Conservation (phyloP, 495 filamentous ascomycete species). For the Talaromyces adpressus region DNA sequence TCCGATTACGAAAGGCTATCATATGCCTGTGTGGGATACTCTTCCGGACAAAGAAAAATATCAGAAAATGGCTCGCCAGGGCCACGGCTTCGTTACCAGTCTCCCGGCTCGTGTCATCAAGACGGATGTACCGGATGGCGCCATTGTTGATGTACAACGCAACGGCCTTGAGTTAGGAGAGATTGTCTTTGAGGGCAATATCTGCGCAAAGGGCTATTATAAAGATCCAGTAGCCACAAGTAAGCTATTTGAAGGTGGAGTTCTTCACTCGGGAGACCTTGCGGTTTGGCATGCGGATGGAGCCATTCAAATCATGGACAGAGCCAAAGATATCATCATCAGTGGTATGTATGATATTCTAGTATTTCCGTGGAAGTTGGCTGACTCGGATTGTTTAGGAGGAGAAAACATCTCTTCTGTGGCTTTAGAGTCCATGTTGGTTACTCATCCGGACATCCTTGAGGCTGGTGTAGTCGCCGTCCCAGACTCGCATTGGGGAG, state of each 20-base stretch:
- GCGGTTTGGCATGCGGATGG: conserved; percentile 90
- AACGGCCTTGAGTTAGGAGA: conserved; percentile 91
- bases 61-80: conserved; percentile 80
- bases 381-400: conserved; percentile 38
- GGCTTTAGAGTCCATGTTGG: conserved; percentile 87
- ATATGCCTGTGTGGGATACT: conserved; percentile 71
- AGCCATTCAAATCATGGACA: conserved; percentile 83
- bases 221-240: conserved; percentile 82
- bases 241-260: conserved; percentile 84
- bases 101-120: conserved; percentile 79
- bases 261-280: conserved; percentile 81
- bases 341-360: conserved; percentile 54
- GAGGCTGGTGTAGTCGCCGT: conserved; percentile 91
- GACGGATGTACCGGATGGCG: conserved; percentile 58
- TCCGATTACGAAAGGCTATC: conserved; percentile 90
- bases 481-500: conserved; percentile 86
- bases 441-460: conserved; percentile 77
- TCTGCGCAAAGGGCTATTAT: conserved; percentile 86
- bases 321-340: conserved; percentile 97
- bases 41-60: conserved; percentile 69
- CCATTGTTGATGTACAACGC: conserved; percentile 65
- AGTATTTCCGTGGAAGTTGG: neutral
- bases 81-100: conserved; percentile 85
- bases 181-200: conserved; percentile 85
- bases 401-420: conserved; percentile 97